Percentiles rank a stretch among this genome's conserved stretches.
These are phyloP conservation scores for Fallopia convolvulus DNA, from an alignment of 148 eudicot species.

Conservation along the genomic window DNA sequence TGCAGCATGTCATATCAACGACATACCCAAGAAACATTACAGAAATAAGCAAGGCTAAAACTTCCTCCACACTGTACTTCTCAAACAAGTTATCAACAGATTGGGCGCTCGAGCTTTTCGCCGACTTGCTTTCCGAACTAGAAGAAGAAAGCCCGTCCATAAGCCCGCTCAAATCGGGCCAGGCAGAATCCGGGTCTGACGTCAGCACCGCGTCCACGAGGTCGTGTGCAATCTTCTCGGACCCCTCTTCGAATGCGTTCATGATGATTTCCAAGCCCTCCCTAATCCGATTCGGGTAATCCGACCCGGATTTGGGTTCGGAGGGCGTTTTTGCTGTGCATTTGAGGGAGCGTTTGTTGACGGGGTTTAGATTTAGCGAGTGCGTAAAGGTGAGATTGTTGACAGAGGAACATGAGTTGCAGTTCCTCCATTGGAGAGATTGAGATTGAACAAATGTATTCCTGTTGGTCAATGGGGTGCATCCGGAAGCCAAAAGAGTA, in stretches of 20 bases:
- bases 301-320: background rate
- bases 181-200: constrained; percentile 52
- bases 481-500: background rate
- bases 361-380: background rate
- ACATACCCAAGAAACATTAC: no score
- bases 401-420: background rate
- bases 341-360: constrained; percentile 6
- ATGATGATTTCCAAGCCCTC: constrained; percentile 11
- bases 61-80: no score
- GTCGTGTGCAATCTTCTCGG: constrained; percentile 17
- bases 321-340: constrained; percentile 15
- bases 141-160: constrained; percentile 36
- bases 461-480: background rate
- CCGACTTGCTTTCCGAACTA: background rate
- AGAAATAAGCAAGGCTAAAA: no score
- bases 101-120: no score
- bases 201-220: constrained; percentile 44
- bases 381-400: background rate
- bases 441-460: no score
- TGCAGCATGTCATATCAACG: no score
- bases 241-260: constrained; percentile 33
- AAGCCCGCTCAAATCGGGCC: constrained; percentile 80
- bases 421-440: background rate
- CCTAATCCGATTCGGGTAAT: constrained; percentile 13
- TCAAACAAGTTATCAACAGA: no score